Percentiles rank a stretch among this genome's conserved stretches.
phyloP scores from a whole-genome alignment of 2,329 filamentous ascomycete genomes.

The Aspergillus sp. region DNA sequence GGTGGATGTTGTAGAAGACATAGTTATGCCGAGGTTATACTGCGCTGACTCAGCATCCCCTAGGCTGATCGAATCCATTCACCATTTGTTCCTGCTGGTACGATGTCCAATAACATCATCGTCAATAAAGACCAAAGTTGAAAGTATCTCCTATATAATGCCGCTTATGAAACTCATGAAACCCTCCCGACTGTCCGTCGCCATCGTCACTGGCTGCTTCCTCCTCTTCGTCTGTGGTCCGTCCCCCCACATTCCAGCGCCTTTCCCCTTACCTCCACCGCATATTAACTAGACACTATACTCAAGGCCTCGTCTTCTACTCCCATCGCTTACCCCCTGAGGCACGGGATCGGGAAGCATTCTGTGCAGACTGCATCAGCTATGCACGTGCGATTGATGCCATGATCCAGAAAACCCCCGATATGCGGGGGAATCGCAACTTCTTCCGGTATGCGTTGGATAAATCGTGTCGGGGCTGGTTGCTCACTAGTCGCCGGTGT shows the following conservation, averaged over 20 bases:
- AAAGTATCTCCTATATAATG: too few relatives aligned
- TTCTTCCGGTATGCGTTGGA: conserved; percentile 15
- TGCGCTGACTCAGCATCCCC: background rate
- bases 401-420: conserved; percentile 6
- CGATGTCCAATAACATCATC: too few relatives aligned
- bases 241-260: background rate
- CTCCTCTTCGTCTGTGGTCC: background rate
- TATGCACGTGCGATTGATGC: conserved; percentile 12
- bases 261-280: background rate
- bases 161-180: background rate
- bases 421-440: conserved; percentile 9
- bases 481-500: conserved; percentile 10
- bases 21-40: too few relatives aligned
- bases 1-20: too few relatives aligned
- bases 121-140: too few relatives aligned
- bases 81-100: too few relatives aligned
- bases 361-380: conserved; percentile 15
- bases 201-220: background rate
- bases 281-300: background rate
- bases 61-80: too few relatives aligned
- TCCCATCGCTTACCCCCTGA: background rate
- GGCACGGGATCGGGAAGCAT: background rate
- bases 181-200: background rate
- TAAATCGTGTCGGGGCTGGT: conserved; percentile 10
- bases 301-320: background rate